These are phyloP conservation scores for Thalassiosira ordinaria DNA, from an alignment of 352 stramenopile species.

Conservation along the genomic window DNA sequence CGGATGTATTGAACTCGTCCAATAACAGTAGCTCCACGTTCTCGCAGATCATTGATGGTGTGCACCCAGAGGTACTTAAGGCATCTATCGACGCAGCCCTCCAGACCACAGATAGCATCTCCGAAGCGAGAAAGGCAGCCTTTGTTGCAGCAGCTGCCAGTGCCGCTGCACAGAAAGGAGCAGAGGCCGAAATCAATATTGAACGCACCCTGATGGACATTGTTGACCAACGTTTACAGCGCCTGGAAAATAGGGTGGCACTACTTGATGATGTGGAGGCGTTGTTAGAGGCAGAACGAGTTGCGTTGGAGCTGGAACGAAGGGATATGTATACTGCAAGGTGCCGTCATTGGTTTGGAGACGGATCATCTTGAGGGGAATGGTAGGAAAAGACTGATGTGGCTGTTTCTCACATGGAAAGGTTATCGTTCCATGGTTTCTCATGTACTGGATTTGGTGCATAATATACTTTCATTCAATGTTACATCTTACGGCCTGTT, in stretches of 20 bases:
- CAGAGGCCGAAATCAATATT: constrained; percentile 60
- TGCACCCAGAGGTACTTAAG: constrained; percentile 56
- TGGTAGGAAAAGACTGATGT: too few species aligned
- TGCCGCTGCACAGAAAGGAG: constrained; percentile 49
- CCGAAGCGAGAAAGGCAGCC: constrained; percentile 59
- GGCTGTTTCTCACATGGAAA: too few species aligned
- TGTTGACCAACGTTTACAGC: constrained; percentile 74
- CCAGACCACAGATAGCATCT: constrained; percentile 52
- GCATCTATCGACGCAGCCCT: constrained; percentile 61
- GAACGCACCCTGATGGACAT: constrained; percentile 68
- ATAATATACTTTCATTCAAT: too few species aligned
- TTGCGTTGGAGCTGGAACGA: constrained; percentile 81
- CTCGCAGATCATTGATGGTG: constrained; percentile 52
- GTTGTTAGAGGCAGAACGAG: constrained; percentile 80
- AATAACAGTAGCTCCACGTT: constrained; percentile 15
- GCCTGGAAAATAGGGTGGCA: constrained; percentile 78
- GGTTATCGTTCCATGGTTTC: too few species aligned
- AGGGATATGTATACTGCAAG: constrained; percentile 81
- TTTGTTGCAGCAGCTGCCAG: constrained; percentile 58
- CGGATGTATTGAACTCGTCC: neutral
- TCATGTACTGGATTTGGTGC: too few species aligned
- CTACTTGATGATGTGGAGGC: constrained; percentile 83
- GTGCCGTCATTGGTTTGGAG: constrained; percentile 81
- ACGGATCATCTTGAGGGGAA: constrained; percentile 53
- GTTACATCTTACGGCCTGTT: too few species aligned